Evolutionary conservation across 129 eudicot species (phyloP).

Genomic region (Chrysanthemum makinoi): DNA sequence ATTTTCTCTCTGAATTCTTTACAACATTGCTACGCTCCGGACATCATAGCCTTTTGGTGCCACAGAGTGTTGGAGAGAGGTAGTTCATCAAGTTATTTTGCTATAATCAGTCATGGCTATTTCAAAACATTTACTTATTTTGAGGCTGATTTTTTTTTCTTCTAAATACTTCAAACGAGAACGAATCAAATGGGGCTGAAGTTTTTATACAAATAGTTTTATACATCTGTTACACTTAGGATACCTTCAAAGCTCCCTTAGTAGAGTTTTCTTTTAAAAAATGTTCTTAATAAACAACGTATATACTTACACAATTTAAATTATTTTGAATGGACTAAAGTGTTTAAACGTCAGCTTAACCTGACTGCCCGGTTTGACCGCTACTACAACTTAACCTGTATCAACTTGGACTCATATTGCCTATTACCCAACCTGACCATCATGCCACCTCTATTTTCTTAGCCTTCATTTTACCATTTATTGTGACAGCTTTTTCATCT

Average conservation of each 20-base stretch:
- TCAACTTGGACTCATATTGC: too few species aligned
- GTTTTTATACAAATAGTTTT: background rate
- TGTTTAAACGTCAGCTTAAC: too few species aligned
- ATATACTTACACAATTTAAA: too few species aligned
- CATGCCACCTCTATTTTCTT: background rate
- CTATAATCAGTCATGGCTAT: background rate
- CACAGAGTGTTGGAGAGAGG: slow-evolving; percentile 56
- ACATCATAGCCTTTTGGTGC: slow-evolving; percentile 57
- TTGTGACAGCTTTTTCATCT: slow-evolving; percentile 3
- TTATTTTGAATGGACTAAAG: too few species aligned
- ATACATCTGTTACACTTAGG: too few species aligned
- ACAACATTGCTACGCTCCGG: slow-evolving; percentile 59
- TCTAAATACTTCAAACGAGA: background rate
- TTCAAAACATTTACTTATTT: background rate
- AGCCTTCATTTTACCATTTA: background rate
- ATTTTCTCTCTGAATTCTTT: slow-evolving; percentile 58
- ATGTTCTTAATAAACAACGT: too few species aligned
- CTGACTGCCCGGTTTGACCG: too few species aligned
- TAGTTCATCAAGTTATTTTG: slow-evolving; percentile 21
- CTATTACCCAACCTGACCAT: too few species aligned
- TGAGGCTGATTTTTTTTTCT: background rate
- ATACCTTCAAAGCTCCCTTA: too few species aligned
- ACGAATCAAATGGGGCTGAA: background rate
- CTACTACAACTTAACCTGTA: too few species aligned
- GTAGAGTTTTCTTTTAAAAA: too few species aligned